Evolutionary conservation across 495 filamentous ascomycete genomes (phyloP), one percentile per base, ranked within the genome.

Genomic region (Talaromyces borbonicus): DNA sequence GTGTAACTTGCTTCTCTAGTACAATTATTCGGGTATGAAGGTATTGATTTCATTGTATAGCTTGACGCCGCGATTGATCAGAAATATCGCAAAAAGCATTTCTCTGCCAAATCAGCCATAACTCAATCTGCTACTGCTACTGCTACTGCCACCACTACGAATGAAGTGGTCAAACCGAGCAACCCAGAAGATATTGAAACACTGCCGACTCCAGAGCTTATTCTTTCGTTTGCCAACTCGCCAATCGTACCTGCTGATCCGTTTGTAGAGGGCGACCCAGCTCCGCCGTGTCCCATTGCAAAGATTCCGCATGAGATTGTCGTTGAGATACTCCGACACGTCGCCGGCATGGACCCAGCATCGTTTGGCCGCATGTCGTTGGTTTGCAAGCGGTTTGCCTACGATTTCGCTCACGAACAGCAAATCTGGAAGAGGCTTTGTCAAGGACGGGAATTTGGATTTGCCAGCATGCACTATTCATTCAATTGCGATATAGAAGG

Each of bases 51-150:
- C 24, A n/a, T n/a, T n/a, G n/a, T n/a, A n/a, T 47, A 90, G 82
- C 76, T 97, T 60, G 92, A 96, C 57, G 71, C 84, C 18, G 64
- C 65, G 20, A 90, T 96, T 26, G 87, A 96, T 63, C 77, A 86
- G 52, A 73, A 77, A 31, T 98, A 95, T 66, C 84, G 83, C 50
- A 79, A 84, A 52, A 96, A 98, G 66, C 81, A 96, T 67, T 98
- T 90, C 56, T 73, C 81, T 8, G 71, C 77, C 48, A 80, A 75
- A 62, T 54, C 70, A 4, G 52, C 64, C 0, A 65, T 78, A 46
- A 32, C 63, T 30, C 79, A 82, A 69, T 73, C 8, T 71, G 78
- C 18, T 20, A 4, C 35, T 20, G 11, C 11, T 8, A 71, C 69
- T 56, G 65, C 73, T 23, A 38, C 77, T n/a, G 54, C 62, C n/a